phyloP scores from a whole-genome alignment of 1,284 basidiomycete species.

The Ceratobasidium theobromae region DNA sequence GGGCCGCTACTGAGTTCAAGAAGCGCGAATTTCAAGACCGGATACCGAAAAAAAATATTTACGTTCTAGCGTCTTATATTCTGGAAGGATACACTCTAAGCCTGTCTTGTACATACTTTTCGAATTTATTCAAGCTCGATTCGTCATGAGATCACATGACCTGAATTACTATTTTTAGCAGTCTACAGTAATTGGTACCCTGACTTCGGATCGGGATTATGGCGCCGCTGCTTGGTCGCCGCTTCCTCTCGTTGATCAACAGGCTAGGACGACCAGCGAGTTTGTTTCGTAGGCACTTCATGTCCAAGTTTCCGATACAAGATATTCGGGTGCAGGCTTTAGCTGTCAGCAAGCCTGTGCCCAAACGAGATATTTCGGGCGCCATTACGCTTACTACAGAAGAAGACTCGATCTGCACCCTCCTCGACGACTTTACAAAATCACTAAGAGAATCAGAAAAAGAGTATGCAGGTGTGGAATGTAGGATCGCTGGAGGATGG shows the following conservation, averaged over 20 bases:
- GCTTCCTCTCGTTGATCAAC: not conserved
- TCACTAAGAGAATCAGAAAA: conserved; percentile 48
- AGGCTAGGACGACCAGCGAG: too few relatives aligned
- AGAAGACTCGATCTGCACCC: conserved; percentile 60
- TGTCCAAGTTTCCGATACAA: not conserved
- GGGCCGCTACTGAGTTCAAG: conserved; percentile 5
- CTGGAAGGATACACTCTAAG: not conserved
- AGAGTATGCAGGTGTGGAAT: conserved; percentile 60
- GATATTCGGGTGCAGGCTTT: conserved; percentile 10
- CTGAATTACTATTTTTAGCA: not conserved
- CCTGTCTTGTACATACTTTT: conserved; percentile 18
- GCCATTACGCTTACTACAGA: conserved; percentile 51
- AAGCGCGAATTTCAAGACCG: too few relatives aligned
- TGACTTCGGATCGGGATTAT: not conserved
- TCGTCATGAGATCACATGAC: conserved; percentile 13
- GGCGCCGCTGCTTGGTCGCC: too few relatives aligned
- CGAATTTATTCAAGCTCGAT: not conserved
- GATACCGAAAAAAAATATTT: not conserved
- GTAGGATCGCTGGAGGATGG: conserved; percentile 94
- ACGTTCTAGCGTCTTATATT: not conserved
- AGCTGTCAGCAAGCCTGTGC: conserved; percentile 3
- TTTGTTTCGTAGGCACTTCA: not conserved
- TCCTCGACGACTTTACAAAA: conserved; percentile 67
- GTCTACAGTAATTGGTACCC: not conserved
- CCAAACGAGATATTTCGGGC: conserved; percentile 33